A percentile compares a stretch with the other conserved stretches of the same genome.
phyloP scores from a whole-genome alignment of 2,329 filamentous ascomycete species.

The Septoria petroselini region DNA sequence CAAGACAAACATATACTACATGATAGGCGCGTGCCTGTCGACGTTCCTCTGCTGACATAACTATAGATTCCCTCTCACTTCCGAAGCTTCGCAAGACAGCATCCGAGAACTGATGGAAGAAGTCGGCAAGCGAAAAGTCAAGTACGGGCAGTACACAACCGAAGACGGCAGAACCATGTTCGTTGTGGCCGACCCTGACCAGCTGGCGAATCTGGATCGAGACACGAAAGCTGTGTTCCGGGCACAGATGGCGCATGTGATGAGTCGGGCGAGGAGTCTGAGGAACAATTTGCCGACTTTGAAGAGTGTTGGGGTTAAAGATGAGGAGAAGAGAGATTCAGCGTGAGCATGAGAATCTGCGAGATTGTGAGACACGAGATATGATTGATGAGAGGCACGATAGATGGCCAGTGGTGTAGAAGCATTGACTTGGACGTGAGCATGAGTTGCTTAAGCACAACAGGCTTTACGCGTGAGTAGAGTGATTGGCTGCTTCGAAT shows the following conservation, averaged over 20 bases:
- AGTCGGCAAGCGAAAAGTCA: constrained; percentile 1
- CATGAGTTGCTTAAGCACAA: too few relatives aligned
- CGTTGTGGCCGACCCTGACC: neutral
- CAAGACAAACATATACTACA: constrained; percentile 30
- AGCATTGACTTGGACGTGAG: too few relatives aligned
- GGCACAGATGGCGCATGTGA: neutral
- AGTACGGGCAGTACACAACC: neutral
- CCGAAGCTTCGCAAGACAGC: neutral
- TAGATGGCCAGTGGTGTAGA: too few relatives aligned
- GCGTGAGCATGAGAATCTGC: too few relatives aligned
- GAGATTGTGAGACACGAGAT: too few relatives aligned
- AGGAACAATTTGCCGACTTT: neutral
- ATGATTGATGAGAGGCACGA: too few relatives aligned
- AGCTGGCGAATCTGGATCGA: neutral
- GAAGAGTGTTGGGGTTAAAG: neutral
- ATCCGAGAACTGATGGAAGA: constrained; percentile 2
- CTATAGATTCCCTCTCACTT: constrained; percentile 5
- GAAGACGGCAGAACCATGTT: neutral
- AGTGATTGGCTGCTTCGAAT: too few relatives aligned
- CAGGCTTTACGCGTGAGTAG: too few relatives aligned
- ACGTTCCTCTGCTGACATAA: constrained; percentile 35
- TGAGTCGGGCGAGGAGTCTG: neutral
- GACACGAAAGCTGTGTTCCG: neutral
- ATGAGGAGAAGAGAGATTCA: neutral
- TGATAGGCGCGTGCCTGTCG: constrained; percentile 33